Evolutionary conservation across 179 eudicot genomes (phyloP), one percentile per base, ranked within the genome.

Genomic region (Pouteria campechiana): DNA sequence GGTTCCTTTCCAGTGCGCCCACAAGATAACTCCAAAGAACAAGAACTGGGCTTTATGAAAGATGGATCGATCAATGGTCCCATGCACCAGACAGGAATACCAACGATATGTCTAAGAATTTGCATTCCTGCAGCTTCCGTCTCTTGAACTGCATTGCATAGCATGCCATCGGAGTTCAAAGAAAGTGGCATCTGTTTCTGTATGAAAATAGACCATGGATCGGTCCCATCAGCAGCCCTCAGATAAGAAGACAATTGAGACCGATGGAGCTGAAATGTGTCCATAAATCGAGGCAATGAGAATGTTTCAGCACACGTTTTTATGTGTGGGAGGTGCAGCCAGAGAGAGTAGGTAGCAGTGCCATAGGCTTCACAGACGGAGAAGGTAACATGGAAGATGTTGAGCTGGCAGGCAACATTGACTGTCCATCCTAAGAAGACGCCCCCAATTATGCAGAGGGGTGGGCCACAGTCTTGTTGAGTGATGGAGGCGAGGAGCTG

Each of bases 361-460:
- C 74, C 74, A 14, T 52, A 53, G 6, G 49, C 61, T 0, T 58
- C 36, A 0, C 52, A 34, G 8, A 32, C 55, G 5, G 44, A 37
- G 28, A 69, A 64, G 29, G 60, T 23, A 6, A 44, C 32, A 32
- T 69, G 67, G 47, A 22, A 55, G 25, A 57, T 6, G 12, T 44
- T 52, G 15, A 51, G 40, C 19, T 69, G 64, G 3, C 10, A 37
- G 1, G 71, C 63, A 0, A 60, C 52, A n/a, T n/a, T n/a, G n/a
- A n/a, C 64, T 7, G 52, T 44, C 86, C 81, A 75, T n/a, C 74
- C 81, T 6, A 72, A 69, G 54, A 75, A 79, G 12, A 79, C 41
- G 46, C 72, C 84, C 2, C 57, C 52, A 9, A 80, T 55, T n/a
- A 80, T 58, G 49, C 76, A 77, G 3, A 76, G 44, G 0, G 73